A percentile compares a stretch with the other conserved stretches of the same genome.
Conservation (phyloP, 139 green algal species). For the Microglena sp. region DNA sequence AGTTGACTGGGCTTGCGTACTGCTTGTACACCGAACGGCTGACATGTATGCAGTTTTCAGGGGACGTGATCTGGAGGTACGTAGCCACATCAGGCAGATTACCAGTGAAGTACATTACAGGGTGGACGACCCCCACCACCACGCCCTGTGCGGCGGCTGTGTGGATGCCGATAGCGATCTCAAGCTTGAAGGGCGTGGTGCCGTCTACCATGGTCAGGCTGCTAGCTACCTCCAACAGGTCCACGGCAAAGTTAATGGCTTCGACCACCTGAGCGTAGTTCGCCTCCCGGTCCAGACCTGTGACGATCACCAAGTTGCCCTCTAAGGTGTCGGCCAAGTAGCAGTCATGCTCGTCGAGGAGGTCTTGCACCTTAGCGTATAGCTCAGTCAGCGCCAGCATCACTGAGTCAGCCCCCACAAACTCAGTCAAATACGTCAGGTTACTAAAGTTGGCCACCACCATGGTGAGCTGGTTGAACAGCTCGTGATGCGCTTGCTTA, state of each 20-base stretch:
- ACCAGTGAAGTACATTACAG: slow-evolving; percentile 7
- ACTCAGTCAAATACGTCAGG: not conserved
- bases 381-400: too few species aligned
- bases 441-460: not conserved
- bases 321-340: slow-evolving; percentile 3
- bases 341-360: not conserved
- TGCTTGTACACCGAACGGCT: not conserved
- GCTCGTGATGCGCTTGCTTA: too few species aligned
- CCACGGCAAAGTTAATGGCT: not conserved
- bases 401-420: too few species aligned
- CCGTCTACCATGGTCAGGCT: not conserved
- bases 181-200: not conserved
- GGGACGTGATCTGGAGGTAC: slow-evolving; percentile 1
- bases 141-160: not conserved
- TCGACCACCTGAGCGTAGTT: not conserved
- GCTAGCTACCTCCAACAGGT: not conserved
- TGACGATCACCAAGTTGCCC: not conserved
- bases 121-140: slow-evolving; percentile 7
- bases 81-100: not conserved
- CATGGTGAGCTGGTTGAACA: slow-evolving; percentile 20
- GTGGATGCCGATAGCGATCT: not conserved
- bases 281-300: not conserved
- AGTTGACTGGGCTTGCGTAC: not conserved
- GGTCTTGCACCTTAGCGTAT: slow-evolving; percentile 1
- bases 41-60: slow-evolving; percentile 3